Evolutionary conservation across 805 yeast species (phyloP).

Genomic region (Saturnispora diversa): DNA sequence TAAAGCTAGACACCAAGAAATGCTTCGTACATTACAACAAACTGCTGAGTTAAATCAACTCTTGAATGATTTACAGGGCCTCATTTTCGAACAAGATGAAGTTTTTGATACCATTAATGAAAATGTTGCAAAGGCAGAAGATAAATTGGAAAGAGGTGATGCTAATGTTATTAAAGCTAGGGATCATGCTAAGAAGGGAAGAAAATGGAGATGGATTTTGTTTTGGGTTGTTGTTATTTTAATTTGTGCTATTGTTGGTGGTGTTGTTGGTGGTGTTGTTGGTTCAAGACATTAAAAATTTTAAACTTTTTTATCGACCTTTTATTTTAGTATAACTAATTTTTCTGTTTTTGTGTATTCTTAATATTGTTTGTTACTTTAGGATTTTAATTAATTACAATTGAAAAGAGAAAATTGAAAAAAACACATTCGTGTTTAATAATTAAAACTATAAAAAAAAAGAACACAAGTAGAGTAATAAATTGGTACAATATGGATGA

Average conservation of each 20-base stretch:
- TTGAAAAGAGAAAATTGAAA: too few species aligned
- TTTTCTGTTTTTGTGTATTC: background rate
- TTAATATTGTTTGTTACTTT: too few species aligned
- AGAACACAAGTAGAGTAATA: too few species aligned
- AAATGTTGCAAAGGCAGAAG: slow-evolving; percentile 75
- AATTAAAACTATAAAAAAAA: too few species aligned
- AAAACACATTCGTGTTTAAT: too few species aligned
- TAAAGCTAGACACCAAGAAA: slow-evolving; percentile 90
- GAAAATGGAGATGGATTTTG: slow-evolving; percentile 88
- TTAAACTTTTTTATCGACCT: background rate
- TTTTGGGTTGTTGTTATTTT: slow-evolving; percentile 53
- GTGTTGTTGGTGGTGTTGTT: slow-evolving; percentile 54
- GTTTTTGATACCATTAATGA: slow-evolving; percentile 76
- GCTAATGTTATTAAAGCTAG: slow-evolving; percentile 91
- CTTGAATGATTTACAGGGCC: slow-evolving; percentile 91
- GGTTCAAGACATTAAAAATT: slow-evolving; percentile 24
- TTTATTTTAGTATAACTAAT: background rate
- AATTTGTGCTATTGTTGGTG: slow-evolving; percentile 56
- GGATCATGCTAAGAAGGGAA: slow-evolving; percentile 76
- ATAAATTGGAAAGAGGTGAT: slow-evolving; percentile 87
- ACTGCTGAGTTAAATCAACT: slow-evolving; percentile 93
- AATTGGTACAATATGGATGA: background rate
- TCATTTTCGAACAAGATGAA: slow-evolving; percentile 92
- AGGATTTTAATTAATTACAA: too few species aligned
- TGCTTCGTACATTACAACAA: slow-evolving; percentile 88